Base-by-base conservation (phyloP, 2,329 filamentous ascomycete genomes). In the Hirsutella thompsonii region DNA sequence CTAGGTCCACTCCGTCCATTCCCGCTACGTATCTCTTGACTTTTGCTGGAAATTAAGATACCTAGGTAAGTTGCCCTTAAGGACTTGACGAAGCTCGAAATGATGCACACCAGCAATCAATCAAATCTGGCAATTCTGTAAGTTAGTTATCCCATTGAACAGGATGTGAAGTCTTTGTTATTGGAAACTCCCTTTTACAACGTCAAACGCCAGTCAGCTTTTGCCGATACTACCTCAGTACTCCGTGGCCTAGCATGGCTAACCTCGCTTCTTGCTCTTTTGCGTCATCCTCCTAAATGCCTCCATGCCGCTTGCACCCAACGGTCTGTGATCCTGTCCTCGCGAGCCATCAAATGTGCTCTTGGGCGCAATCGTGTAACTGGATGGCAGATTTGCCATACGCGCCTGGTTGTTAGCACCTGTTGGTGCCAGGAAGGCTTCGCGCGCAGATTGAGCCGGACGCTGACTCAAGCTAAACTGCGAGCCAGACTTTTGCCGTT, bases 211-310 rank as follows among this genome's bases (percentile, higher is more conserved):
- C n/a, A n/a, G n/a, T n/a, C n/a, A n/a, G n/a, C n/a, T n/a, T n/a
- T n/a, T n/a, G n/a, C n/a, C n/a, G n/a, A n/a, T n/a, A n/a, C n/a
- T n/a, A n/a, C n/a, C n/a, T n/a, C n/a, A n/a, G n/a, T n/a, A n/a
- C n/a, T n/a, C n/a, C n/a, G n/a, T n/a, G n/a, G n/a, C n/a, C n/a
- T n/a, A 26, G 23, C 11, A 26, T 18, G n/a, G 13, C 10, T 43
- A 52, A 5, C 49, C 47, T 47, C 54, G 54, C 62, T 74, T 76
- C 64, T 79, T 80, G 46, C 68, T 68, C 60, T 76, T 79, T 52
- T 76, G 69, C 9, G 74, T 78, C 69, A 81, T 79, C 61, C 69
- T 76, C 46, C 74, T 68, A 62, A 81, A 81, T 1, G 77, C 76
- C 48, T 79, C 76, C 56, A 76, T 66, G 44, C 76, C 77, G 45